A percentile compares a stretch with the other conserved stretches of the same genome.
phyloP scores from a whole-genome alignment of 1,284 basidiomycete genomes.

The Cryptococcus wingfieldii region DNA sequence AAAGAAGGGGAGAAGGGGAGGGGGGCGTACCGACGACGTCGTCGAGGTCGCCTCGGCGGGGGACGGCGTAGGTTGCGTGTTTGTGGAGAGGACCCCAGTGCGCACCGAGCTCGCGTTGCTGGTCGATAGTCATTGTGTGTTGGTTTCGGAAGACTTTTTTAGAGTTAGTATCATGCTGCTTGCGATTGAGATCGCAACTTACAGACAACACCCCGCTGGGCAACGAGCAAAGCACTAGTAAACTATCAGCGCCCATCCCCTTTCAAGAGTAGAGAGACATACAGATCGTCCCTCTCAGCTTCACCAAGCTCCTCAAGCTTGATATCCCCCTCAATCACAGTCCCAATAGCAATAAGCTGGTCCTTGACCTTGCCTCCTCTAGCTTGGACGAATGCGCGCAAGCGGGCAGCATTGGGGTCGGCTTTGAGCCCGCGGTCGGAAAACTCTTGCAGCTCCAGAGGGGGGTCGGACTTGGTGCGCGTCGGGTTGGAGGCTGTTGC shows the following conservation, averaged over 20 bases:
- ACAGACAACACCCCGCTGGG: constrained; percentile 46
- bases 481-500: constrained; percentile 33
- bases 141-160: constrained; percentile 44
- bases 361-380: constrained; percentile 48
- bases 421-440: constrained; percentile 60
- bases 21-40: constrained; percentile 57
- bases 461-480: constrained; percentile 32
- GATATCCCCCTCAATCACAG: constrained; percentile 49
- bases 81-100: constrained; percentile 75
- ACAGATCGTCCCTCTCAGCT: constrained; percentile 52
- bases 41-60: constrained; percentile 62
- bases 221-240: constrained; percentile 37
- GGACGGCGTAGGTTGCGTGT: constrained; percentile 73
- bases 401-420: constrained; percentile 39
- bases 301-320: constrained; percentile 49
- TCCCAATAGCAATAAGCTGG: constrained; percentile 48
- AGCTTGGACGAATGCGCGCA: constrained; percentile 36
- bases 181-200: constrained; percentile 7
- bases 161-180: background rate
- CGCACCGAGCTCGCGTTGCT: constrained; percentile 67
- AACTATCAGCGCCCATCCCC: constrained; percentile 3
- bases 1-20: too few relatives aligned
- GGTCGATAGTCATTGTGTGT: constrained; percentile 53
- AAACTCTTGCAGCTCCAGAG: constrained; percentile 57
- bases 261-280: background rate